Conservation (phyloP, 2,329 filamentous ascomycete species). For the Pyricularia grisea region DNA sequence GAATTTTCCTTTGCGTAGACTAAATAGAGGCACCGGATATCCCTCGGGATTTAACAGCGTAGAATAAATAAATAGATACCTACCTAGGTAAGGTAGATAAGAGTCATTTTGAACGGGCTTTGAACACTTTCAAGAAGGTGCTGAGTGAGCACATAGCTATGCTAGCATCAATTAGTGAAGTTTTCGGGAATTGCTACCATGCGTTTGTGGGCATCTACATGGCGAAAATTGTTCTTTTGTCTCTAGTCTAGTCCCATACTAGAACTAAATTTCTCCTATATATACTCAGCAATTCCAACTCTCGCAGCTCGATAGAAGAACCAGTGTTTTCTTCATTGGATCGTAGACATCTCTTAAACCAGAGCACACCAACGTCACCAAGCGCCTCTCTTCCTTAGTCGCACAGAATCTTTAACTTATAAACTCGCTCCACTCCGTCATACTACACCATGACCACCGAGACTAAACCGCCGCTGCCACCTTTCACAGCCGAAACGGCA, state of each 20-base stretch:
- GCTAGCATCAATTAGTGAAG: not conserved
- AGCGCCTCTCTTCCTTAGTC: not conserved
- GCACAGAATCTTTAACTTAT: not conserved
- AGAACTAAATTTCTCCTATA: not conserved
- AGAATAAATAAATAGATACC: too few relatives aligned
- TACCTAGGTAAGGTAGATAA: too few relatives aligned
- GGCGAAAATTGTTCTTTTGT: not conserved
- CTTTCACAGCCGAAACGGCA: slow-evolving; percentile 66
- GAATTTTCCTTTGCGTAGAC: too few relatives aligned
- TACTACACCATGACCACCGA: slow-evolving; percentile 13
- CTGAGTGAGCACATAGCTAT: not conserved
- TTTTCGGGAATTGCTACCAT: not conserved
- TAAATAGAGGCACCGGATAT: too few relatives aligned
- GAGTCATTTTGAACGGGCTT: not conserved
- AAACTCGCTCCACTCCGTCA: not conserved
- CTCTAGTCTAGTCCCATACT: too few relatives aligned
- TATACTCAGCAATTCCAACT: not conserved
- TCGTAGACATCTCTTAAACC: not conserved
- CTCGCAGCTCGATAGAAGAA: not conserved
- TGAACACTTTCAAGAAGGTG: not conserved
- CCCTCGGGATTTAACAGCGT: too few relatives aligned
- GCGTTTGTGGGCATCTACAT: not conserved
- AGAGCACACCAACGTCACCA: not conserved
- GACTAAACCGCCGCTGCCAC: slow-evolving; percentile 45
- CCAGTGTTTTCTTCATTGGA: not conserved